A percentile compares a stretch with the other conserved stretches of the same genome.
Evolutionary conservation across 805 yeast genomes (phyloP).

Genomic region (Priceomyces fermenticarens): DNA sequence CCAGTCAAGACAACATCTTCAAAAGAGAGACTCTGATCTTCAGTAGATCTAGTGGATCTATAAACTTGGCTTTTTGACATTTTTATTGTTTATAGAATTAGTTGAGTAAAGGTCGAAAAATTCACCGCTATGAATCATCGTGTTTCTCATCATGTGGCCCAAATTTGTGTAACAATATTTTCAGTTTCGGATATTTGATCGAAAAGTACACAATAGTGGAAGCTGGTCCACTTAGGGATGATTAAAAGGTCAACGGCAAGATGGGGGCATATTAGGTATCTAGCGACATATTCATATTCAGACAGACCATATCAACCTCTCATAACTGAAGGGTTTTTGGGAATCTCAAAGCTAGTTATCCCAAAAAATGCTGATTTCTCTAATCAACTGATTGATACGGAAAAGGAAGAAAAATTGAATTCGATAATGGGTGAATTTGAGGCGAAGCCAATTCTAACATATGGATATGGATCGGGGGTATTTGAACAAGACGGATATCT

Average conservation of each 20-base stretch:
- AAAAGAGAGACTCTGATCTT: constrained; percentile 54
- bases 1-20: constrained; percentile 88
- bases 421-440: constrained; percentile 55
- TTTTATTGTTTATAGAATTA: background rate
- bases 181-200: too few relatives aligned
- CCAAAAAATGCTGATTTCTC: constrained; percentile 54
- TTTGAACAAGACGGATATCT: constrained; percentile 60
- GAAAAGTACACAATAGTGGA: too few relatives aligned
- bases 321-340: constrained; percentile 21
- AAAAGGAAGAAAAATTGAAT: constrained; percentile 41
- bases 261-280: background rate
- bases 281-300: constrained; percentile 17
- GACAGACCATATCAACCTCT: constrained; percentile 25
- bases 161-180: background rate
- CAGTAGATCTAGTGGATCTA: constrained; percentile 74
- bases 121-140: background rate
- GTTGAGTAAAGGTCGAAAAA: background rate
- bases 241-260: background rate
- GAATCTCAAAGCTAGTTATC: constrained; percentile 19
- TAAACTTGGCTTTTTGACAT: constrained; percentile 51
- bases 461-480: constrained; percentile 96
- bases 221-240: background rate
- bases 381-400: constrained; percentile 52
- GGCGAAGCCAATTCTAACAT: constrained; percentile 74
- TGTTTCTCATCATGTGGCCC: background rate